Evolutionary conservation across 106 monocot species (phyloP).

Genomic region (Platanthera zijinensis): DNA sequence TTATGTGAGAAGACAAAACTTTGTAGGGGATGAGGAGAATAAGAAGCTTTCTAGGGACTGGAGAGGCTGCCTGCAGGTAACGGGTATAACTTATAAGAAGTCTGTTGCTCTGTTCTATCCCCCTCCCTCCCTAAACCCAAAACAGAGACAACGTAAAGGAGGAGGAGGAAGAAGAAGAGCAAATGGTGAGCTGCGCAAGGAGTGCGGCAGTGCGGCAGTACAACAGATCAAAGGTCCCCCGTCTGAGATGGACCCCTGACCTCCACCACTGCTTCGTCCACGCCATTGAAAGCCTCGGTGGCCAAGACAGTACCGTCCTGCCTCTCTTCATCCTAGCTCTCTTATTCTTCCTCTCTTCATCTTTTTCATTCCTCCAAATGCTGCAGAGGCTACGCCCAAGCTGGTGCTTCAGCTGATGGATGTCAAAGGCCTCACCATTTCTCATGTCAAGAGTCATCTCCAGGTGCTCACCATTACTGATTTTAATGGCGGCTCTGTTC

Average conservation of each 20-base stretch:
- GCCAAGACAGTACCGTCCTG: constrained; percentile 54
- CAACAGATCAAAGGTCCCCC: constrained; percentile 84
- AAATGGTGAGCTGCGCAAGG: constrained; percentile 48
- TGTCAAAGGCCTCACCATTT: constrained; percentile 77
- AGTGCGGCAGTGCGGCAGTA: constrained; percentile 78
- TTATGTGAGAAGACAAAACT: background rate
- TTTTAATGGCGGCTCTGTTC: background rate
- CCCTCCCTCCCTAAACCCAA: background rate
- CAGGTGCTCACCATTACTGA: constrained; percentile 37
- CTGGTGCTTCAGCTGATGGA: constrained; percentile 89
- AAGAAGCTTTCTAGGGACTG: background rate
- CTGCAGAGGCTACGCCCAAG: constrained; percentile 84
- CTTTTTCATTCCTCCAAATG: background rate
- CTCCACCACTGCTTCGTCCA: constrained; percentile 81
- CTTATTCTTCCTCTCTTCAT: background rate
- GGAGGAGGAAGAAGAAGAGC: background rate
- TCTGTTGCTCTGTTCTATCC: background rate
- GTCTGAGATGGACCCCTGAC: constrained; percentile 89
- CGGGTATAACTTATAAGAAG: background rate
- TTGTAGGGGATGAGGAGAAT: background rate
- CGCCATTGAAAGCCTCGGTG: constrained; percentile 82
- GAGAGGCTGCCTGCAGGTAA: background rate
- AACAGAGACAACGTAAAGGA: background rate
- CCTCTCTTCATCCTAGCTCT: background rate
- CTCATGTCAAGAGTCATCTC: constrained; percentile 98